Percentiles rank a stretch among this genome's conserved stretches.
These are phyloP conservation scores for Phylloporus scabripes DNA, from an alignment of 768 basidiomycete species.

Conservation along the genomic window DNA sequence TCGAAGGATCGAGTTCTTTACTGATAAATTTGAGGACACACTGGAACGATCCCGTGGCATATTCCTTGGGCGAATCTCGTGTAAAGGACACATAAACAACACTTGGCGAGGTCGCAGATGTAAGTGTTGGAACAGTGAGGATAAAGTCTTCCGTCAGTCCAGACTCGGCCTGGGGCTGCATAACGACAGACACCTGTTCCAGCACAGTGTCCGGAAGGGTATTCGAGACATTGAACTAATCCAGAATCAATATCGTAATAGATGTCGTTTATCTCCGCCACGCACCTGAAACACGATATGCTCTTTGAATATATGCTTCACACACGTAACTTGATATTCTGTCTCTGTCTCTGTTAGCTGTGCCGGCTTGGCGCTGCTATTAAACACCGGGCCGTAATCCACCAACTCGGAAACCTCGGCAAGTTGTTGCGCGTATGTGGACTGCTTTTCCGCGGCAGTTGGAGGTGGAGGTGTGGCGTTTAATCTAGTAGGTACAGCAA, in stretches of 20 bases:
- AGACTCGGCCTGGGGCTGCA: constrained; percentile 73
- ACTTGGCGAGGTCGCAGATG: constrained; percentile 67
- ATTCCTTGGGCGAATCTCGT: constrained; percentile 70
- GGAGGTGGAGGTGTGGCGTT: constrained; percentile 63
- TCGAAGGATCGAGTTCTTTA: constrained; percentile 95
- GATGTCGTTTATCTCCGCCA: neutral
- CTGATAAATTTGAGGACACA: constrained; percentile 92
- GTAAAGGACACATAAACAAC: constrained; percentile 93
- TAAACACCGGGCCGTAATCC: constrained; percentile 79
- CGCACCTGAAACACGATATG: constrained; percentile 95
- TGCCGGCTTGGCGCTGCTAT: constrained; percentile 71
- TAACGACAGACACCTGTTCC: constrained; percentile 90
- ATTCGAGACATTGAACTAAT: constrained; percentile 94
- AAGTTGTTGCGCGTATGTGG: constrained; percentile 81
- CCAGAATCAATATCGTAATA: constrained; percentile 5
- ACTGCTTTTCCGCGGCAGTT: constrained; percentile 84
- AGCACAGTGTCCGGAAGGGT: constrained; percentile 93
- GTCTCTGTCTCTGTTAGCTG: constrained; percentile 96
- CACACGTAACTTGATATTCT: constrained; percentile 94
- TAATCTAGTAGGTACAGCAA: constrained; percentile 62
- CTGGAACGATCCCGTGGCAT: constrained; percentile 78
- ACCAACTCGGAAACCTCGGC: constrained; percentile 81
- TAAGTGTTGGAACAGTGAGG: constrained; percentile 72
- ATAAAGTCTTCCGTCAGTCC: constrained; percentile 92
- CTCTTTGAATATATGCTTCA: constrained; percentile 95